Percentiles rank a stretch among this genome's conserved stretches.
phyloP scores from a whole-genome alignment of 2,329 filamentous ascomycete genomes.

The Sporothrix dimorphospora region DNA sequence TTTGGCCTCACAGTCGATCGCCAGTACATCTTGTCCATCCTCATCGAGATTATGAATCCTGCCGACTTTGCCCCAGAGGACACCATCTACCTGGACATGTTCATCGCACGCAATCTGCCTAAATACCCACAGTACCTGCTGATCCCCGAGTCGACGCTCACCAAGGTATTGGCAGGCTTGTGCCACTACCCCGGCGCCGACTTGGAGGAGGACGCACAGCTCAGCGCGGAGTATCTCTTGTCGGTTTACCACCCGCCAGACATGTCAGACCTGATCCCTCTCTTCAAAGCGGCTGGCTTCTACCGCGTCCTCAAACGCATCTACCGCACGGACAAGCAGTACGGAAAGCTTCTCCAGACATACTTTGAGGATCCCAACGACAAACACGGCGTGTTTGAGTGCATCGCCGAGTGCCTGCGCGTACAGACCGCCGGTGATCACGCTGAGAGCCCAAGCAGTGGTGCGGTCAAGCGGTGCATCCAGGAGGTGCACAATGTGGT shows the following conservation, averaged over 20 bases:
- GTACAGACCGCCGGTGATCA: slow-evolving; percentile 29
- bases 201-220: slow-evolving; percentile 87
- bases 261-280: slow-evolving; percentile 71
- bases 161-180: slow-evolving; percentile 77
- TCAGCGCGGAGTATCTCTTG: slow-evolving; percentile 94
- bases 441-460: slow-evolving; percentile 36
- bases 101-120: slow-evolving; percentile 90
- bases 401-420: slow-evolving; percentile 74
- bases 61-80: slow-evolving; percentile 76
- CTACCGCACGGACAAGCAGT: slow-evolving; percentile 79
- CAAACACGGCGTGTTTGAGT: slow-evolving; percentile 74
- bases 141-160: slow-evolving; percentile 82
- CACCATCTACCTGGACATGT: slow-evolving; percentile 97
- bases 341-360: slow-evolving; percentile 73
- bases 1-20: slow-evolving; percentile 77
- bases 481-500: slow-evolving; percentile 72
- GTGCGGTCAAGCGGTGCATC: slow-evolving; percentile 66
- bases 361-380: slow-evolving; percentile 87
- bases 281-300: slow-evolving; percentile 80
- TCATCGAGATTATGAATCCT: slow-evolving; percentile 86
- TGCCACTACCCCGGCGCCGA: slow-evolving; percentile 82
- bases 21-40: slow-evolving; percentile 88
- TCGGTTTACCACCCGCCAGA: slow-evolving; percentile 92
- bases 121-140: slow-evolving; percentile 97
- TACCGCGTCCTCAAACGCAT: slow-evolving; percentile 90